Evolutionary conservation across 768 basidiomycete genomes (phyloP), one percentile per base, ranked within the genome.

Genomic region (Phanerochaete carnosa): DNA sequence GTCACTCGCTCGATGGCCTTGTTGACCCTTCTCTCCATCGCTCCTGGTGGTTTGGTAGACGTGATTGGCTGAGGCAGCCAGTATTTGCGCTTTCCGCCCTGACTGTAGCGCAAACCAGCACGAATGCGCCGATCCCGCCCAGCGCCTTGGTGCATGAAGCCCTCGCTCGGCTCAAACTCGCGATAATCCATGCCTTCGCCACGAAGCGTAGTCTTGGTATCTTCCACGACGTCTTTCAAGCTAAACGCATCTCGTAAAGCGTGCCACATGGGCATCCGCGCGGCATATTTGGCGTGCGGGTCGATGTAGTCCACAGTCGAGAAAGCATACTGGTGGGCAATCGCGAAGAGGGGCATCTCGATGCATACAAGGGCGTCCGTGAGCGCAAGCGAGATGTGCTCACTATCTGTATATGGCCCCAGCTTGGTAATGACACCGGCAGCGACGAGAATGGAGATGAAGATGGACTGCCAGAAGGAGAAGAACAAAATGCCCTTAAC

Each of bases 401-500:
- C 92, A 29, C 79, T 78, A 72, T 95, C 91, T 8, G 87, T 91
- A 75, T 96, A 95, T 13, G 92, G 90, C 2, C 95, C 95, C 49
- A 97, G 83, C 53, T 80, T 81, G 35, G 78, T 86, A 71, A 98
- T 92, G 53, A 79, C 82, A 9, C 88, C 83, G 0, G 89, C 80
- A 1, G 94, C 90, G 50, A 95, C 96, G n/a, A 98, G 82, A 67
- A 92, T 83, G 30, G 94, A 95, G 53, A 99, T 83, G 49, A 69
- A 83, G 53, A 96, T 83, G 23, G 90, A 86, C 72, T 99, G 97
- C 97, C 97, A 99, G 77, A 99, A 99, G 1, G 92, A 95, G 74
- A 97, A 96, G 80, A 98, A 98, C 23, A 99, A 81, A 65, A 99
- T 94, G 47, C 96, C 96, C 72, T 99, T 99, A 66, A 99, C 95